A percentile compares a stretch with the other conserved stretches of the same genome.
These are phyloP conservation scores for Pyrenophora seminiperda DNA, from an alignment of 2,329 filamentous ascomycete species.

Conservation along the genomic window DNA sequence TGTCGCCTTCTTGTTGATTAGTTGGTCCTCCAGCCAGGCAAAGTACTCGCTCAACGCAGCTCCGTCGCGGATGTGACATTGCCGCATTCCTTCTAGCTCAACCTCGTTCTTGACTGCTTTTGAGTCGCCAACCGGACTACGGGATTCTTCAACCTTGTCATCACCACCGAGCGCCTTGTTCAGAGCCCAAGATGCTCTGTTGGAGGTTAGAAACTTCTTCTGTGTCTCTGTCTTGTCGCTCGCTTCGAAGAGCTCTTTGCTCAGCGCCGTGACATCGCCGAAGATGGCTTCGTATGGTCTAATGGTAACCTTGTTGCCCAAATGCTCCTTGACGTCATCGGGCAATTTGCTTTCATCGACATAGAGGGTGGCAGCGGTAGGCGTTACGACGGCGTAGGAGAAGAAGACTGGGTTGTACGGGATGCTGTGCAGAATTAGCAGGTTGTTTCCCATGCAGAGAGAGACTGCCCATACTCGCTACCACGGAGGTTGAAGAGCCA, in stretches of 20 bases:
- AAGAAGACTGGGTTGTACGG: conserved; percentile 99
- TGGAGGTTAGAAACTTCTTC: conserved; percentile 82
- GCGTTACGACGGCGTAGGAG: conserved; percentile 88
- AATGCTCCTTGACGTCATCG: conserved; percentile 69
- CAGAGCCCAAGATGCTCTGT: conserved; percentile 89
- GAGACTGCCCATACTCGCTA: conserved; percentile 64
- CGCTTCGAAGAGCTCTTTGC: conserved; percentile 48
- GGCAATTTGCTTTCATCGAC: conserved; percentile 80
- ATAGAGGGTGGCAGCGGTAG: conserved; percentile 76
- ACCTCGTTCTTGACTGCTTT: conserved; percentile 94
- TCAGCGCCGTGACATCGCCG: conserved; percentile 71
- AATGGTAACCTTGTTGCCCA: conserved; percentile 71
- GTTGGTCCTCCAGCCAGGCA: conserved; percentile 91
- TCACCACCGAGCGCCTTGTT: conserved; percentile 85
- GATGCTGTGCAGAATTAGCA: conserved; percentile 60
- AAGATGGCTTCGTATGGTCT: conserved; percentile 86
- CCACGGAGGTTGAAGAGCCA: conserved; percentile 99
- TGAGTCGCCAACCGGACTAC: conserved; percentile 85
- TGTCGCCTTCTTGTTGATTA: conserved; percentile 71
- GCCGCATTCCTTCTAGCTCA: conserved; percentile 89
- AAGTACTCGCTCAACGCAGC: conserved; percentile 91
- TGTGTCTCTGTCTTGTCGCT: conserved; percentile 42
- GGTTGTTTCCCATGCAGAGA: neutral
- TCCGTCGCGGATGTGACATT: conserved; percentile 91
- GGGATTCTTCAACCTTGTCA: conserved; percentile 79